Evolutionary conservation across 495 filamentous ascomycete species (phyloP).

Genomic region (Usnea hakonensis): DNA sequence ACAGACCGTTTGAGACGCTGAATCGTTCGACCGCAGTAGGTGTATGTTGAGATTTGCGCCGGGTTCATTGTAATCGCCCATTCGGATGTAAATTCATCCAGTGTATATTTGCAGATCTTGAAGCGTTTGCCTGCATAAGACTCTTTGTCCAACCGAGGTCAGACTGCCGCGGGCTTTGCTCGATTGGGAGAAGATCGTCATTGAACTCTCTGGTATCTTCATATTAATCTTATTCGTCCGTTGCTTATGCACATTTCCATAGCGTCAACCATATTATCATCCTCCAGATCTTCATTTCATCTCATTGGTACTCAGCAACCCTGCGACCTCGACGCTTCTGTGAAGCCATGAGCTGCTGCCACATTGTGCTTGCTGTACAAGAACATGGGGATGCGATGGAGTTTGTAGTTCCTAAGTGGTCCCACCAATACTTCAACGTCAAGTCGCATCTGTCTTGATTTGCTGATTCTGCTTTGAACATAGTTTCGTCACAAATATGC

Average conservation of each 20-base stretch:
- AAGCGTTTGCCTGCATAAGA: too few relatives aligned
- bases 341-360: background rate
- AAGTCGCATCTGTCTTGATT: background rate
- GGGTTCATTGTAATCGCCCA: too few relatives aligned
- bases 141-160: too few relatives aligned
- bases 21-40: too few relatives aligned
- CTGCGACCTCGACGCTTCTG: background rate
- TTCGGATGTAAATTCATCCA: too few relatives aligned
- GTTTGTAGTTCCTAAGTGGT: background rate
- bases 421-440: background rate
- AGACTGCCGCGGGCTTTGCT: too few relatives aligned
- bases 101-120: too few relatives aligned
- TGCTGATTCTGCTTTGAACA: background rate
- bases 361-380: background rate
- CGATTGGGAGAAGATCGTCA: background rate
- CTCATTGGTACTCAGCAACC: background rate
- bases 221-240: background rate
- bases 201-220: background rate
- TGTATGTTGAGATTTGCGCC: too few relatives aligned
- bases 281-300: background rate
- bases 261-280: background rate
- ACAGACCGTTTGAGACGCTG: too few relatives aligned
- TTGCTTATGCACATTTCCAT: background rate
- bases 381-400: background rate
- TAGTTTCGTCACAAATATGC: background rate